A percentile compares a stretch with the other conserved stretches of the same genome.
Conservation (phyloP, 352 stramenopile genomes). For the Hyaloperonospora arabidopsidis region DNA sequence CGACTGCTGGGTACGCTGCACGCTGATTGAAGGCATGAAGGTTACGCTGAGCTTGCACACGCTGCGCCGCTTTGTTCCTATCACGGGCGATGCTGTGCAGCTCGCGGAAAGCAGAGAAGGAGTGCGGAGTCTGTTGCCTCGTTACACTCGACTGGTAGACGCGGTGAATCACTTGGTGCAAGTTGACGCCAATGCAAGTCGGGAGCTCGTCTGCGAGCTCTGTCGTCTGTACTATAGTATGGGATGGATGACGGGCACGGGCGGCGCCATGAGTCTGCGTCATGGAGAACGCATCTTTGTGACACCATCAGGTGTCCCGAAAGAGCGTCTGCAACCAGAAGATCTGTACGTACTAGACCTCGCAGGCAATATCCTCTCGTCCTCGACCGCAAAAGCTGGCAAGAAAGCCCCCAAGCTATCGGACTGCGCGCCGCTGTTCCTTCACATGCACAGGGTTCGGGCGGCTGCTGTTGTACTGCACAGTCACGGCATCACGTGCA, state of each 20-base stretch:
- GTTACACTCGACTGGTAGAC: slow-evolving; percentile 39
- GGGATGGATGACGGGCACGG: slow-evolving; percentile 93
- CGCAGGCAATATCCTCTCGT: slow-evolving; percentile 70
- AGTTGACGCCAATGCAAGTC: slow-evolving; percentile 32
- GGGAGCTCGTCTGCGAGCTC: slow-evolving; percentile 62
- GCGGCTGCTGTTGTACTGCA: slow-evolving; percentile 68
- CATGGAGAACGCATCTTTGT: slow-evolving; percentile 91
- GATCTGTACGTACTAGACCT: slow-evolving; percentile 93
- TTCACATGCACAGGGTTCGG: slow-evolving; percentile 86
- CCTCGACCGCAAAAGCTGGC: slow-evolving; percentile 33
- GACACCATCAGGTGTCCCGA: slow-evolving; percentile 93
- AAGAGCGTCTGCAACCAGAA: slow-evolving; percentile 92
- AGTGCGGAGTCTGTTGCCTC: slow-evolving; percentile 16
- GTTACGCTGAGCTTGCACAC: slow-evolving; percentile 21
- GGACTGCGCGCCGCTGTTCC: slow-evolving; percentile 92
- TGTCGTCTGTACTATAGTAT: slow-evolving; percentile 69
- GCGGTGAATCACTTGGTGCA: slow-evolving; percentile 32
- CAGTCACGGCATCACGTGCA: slow-evolving; percentile 78
- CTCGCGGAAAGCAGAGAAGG: slow-evolving; percentile 13
- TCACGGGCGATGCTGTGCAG: slow-evolving; percentile 13
- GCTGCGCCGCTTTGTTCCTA: slow-evolving; percentile 43
- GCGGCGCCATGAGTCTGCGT: slow-evolving; percentile 90
- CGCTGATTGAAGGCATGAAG: slow-evolving; percentile 33
- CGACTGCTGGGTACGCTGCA: slow-evolving; percentile 58
- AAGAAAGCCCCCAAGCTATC: slow-evolving; percentile 74